Conservation (phyloP, 2,329 filamentous ascomycete genomes). For the Annulohypoxylon truncatum region DNA sequence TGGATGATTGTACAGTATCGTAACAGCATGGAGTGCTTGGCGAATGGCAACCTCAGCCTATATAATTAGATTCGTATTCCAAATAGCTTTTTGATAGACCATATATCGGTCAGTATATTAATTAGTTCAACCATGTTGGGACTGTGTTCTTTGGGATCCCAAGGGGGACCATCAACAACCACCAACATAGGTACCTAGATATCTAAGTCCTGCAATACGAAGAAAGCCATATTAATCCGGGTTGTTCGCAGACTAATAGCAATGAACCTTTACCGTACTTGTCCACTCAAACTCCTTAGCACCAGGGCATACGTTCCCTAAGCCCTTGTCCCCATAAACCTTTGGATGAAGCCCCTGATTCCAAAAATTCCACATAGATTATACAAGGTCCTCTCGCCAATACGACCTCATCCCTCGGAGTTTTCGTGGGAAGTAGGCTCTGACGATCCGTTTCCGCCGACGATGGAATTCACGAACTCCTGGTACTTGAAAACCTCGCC, state of each 20-base stretch:
- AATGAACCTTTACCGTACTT: constrained; percentile 3
- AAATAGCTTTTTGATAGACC: background rate
- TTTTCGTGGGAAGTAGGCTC: constrained; percentile 47
- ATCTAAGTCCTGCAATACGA: constrained; percentile 2
- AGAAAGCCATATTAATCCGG: constrained; percentile 5
- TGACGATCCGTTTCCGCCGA: constrained; percentile 60
- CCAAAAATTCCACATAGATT: constrained; percentile 2
- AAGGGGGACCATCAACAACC: background rate
- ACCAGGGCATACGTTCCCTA: background rate
- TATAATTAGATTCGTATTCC: background rate
- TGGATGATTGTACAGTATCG: background rate
- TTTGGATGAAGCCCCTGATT: background rate
- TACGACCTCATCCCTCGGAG: constrained; percentile 49
- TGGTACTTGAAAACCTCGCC: constrained; percentile 94
- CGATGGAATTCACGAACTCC: constrained; percentile 83
- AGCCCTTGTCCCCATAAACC: constrained; percentile 6
- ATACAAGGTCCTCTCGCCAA: constrained; percentile 5
- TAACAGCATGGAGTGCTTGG: background rate
- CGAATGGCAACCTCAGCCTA: background rate
- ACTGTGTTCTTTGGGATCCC: background rate
- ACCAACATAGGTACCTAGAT: too few species aligned
- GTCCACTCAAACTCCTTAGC: constrained; percentile 17
- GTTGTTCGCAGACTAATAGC: background rate
- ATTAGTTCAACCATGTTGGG: background rate
- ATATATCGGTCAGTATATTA: background rate